Conservation (phyloP, 2,329 filamentous ascomycete genomes). For the Fusarium verticillioides region DNA sequence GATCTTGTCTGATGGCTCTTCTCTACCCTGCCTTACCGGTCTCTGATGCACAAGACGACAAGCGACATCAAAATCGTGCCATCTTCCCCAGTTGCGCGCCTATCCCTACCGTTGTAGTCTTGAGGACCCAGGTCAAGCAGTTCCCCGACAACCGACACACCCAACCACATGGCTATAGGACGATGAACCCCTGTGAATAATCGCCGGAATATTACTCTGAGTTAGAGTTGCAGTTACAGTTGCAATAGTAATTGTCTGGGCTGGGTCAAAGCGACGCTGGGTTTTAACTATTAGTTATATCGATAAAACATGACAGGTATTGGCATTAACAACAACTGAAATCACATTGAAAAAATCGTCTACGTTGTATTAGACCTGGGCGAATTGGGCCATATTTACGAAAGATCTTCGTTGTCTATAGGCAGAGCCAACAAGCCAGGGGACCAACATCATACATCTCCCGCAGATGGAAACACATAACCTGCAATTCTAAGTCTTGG, state of each 20-base stretch:
- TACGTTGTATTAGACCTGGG: background rate
- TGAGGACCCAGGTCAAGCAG: background rate
- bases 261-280: background rate
- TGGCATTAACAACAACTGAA: background rate
- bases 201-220: slow-evolving; percentile 11
- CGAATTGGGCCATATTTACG: background rate
- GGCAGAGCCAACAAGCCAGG: background rate
- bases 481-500: background rate
- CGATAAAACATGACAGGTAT: background rate
- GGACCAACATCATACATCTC: background rate
- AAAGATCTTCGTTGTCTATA: background rate
- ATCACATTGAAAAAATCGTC: background rate
- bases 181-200: slow-evolving; percentile 9
- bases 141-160: slow-evolving; percentile 21
- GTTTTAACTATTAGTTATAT: background rate
- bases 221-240: background rate
- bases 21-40: background rate
- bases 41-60: slow-evolving; percentile 2
- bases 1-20: background rate
- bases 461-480: background rate
- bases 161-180: slow-evolving; percentile 25
- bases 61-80: slow-evolving; percentile 30
- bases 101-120: slow-evolving; percentile 10
- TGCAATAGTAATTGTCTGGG: background rate
- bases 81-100: slow-evolving; percentile 23